Percentiles rank a stretch among this genome's conserved stretches.
Evolutionary conservation across 768 basidiomycete species (phyloP).

Genomic region (Amanita rubescens): DNA sequence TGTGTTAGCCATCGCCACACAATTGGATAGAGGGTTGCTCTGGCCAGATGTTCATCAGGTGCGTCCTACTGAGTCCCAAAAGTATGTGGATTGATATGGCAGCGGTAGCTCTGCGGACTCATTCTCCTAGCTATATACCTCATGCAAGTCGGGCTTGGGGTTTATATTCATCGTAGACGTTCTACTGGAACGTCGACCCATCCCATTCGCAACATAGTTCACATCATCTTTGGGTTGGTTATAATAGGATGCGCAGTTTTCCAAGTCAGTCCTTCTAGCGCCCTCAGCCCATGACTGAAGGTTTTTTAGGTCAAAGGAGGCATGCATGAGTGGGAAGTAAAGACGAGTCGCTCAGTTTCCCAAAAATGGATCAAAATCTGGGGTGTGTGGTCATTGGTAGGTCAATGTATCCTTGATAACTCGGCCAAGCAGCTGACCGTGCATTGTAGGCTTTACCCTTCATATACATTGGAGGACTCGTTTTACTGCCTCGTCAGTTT

Average conservation of each 20-base stretch:
- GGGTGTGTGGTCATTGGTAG: conserved; percentile 38
- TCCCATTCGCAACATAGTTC: conserved; percentile 48
- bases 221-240: conserved; percentile 44
- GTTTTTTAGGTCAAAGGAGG: conserved; percentile 33
- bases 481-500: conserved; percentile 35
- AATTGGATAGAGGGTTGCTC: conserved; percentile 33
- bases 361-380: conserved; percentile 35
- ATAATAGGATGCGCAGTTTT: conserved; percentile 44
- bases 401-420: not conserved
- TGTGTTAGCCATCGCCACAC: conserved; percentile 41
- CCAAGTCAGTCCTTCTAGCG: conserved; percentile 28
- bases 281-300: not conserved
- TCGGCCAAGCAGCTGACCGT: not conserved
- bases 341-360: conserved; percentile 25
- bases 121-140: conserved; percentile 44
- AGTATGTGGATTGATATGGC: not conserved
- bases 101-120: conserved; percentile 41
- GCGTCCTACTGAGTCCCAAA: conserved; percentile 10
- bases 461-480: conserved; percentile 38
- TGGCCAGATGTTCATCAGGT: conserved; percentile 45
- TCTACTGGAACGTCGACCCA: conserved; percentile 19
- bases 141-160: conserved; percentile 45
- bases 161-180: conserved; percentile 34
- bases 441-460: conserved; percentile 32
- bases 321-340: conserved; percentile 34